Conservation (phyloP, 2,329 filamentous ascomycete genomes). For the Reticulascus tulasneorum region DNA sequence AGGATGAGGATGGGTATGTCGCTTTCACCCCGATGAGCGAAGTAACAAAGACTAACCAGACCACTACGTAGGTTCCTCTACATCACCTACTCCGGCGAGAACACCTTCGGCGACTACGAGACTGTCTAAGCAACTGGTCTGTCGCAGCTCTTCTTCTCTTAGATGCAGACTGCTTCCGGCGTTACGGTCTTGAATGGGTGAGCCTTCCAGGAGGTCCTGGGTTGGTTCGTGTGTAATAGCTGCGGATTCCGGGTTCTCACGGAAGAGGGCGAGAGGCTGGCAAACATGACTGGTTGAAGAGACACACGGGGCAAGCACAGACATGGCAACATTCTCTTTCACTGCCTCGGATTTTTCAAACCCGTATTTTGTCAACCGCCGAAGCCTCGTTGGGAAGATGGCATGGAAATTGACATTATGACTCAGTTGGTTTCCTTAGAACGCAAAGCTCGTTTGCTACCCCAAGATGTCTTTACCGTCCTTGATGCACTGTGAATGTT, state of each 20-base stretch:
- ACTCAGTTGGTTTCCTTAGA: constrained; percentile 10
- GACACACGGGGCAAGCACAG: constrained; percentile 3
- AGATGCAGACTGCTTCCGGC: constrained; percentile 14
- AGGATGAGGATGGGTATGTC: constrained; percentile 68
- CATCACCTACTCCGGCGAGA: constrained; percentile 99
- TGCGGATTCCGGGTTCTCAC: constrained; percentile 8
- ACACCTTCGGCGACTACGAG: constrained; percentile 76
- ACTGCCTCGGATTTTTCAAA: constrained; percentile 9
- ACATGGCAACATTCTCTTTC: constrained; percentile 6
- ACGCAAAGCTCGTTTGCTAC: no score
- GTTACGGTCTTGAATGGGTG: constrained; percentile 13
- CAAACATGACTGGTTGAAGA: constrained; percentile 10
- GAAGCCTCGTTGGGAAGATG: constrained; percentile 8
- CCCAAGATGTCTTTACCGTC: no score
- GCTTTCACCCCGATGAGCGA: neutral
- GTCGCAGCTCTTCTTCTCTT: constrained; percentile 7
- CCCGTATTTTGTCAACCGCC: no score
- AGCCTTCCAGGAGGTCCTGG: constrained; percentile 13
- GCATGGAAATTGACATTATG: constrained; percentile 9
- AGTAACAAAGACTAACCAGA: neutral
- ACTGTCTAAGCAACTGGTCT: constrained; percentile 25
- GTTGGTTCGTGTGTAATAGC: constrained; percentile 10
- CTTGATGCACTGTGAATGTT: no score
- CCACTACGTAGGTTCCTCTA: constrained; percentile 74
- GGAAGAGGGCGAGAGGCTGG: constrained; percentile 7